Base-by-base conservation (phyloP, 306 rosid genomes). In the Echinosophora koreensis region DNA sequence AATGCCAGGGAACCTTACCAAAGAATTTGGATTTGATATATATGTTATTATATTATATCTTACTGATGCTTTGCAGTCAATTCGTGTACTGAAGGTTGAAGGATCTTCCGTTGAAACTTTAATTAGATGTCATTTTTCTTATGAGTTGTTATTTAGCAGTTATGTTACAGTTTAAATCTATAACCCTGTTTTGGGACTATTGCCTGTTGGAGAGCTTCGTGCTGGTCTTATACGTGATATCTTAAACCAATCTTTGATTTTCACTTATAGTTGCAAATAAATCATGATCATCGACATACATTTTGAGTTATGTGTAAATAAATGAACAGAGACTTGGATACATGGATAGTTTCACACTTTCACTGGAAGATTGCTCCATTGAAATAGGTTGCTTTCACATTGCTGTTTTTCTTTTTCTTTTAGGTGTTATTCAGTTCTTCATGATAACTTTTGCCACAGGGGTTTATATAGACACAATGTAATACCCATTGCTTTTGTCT, bases 1-100 rank as follows among this genome's bases (percentile, higher is more conserved):
- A 42, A 69, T 69, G 51, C 12, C 52, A 17, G 16, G 18, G 60
- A 51, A 42, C 58, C 35, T 66, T 37, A 39, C 51, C 6, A 15
- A 52, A 16, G 54, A 55, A 65, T 49, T 71, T 12, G 54, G 57
- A 41, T 72, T 72, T 61, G 22, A 57, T 69, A 64, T 61, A 28
- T 61, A 49, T 41, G n/a, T n/a, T 64, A 44, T 72, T 55, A 30
- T 64, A 44, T 72, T 55, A 30, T 4, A 67, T n/a, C 41, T 82
- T 46, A 76, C 17, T 70, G 8, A 28, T 60, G 35, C 39, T 22
- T 38, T 22, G 59, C 50, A 27, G 15, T 27, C 6, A 38, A 64
- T 16, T 50, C 67, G 12, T 30, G 32, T 35, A 15, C 57, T 47
- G 4, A 63, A 54, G 44, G 56, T 38, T 52, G 54, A 41, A 62